Evolutionary conservation across 495 filamentous ascomycete genomes (phyloP), one percentile per base, ranked within the genome.

Genomic region (Cudoniella acicularis): DNA sequence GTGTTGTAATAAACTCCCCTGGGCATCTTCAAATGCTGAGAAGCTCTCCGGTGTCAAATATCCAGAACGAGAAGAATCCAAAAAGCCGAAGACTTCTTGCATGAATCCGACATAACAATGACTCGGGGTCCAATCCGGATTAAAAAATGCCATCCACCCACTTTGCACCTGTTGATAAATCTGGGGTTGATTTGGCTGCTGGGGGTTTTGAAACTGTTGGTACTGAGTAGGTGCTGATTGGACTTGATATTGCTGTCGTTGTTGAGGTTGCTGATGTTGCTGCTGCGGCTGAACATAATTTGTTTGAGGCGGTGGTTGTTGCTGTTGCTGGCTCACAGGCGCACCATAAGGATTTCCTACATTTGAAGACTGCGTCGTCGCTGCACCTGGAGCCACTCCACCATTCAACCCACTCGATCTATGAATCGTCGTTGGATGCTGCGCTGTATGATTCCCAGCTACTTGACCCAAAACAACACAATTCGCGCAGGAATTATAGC

Each of bases 401-500:
- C 30, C 13, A 13, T 36, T 36, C 4, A 36, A 4, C 13, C 30
- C 30, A 36, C 30, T 36, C 13, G 13, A 13, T 6, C 30, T 4
- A 6, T 6, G 4, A 36, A 36, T 4, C 13, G 30, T 36, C 30
- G 30, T 36, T 6, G 30, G 30, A 49, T 57, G 54, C 22, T 21
- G 22, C 17, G n/a, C 21, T 2, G 20, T 18, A 57, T 57, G 54
- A 3, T 17, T 49, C 10, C 45, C 45, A 4, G 4, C 27, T 1
- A 27, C 23, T 25, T 36, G 10, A 1, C 23, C 17, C 17, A 36
- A 21, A 9, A 49, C 43, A 48, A 26, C 22, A 22, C 54, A 57
- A 42, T 57, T 57, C 10, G 55, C 55, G 46, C 55, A 57, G 4
- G 47, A 50, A 18, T 57, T 18, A 22, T 50, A 57, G 17, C 24